Percentiles rank a stretch among this genome's conserved stretches.
phyloP scores from a whole-genome alignment of 1,284 basidiomycete genomes.

The Dichomitus squalens region DNA sequence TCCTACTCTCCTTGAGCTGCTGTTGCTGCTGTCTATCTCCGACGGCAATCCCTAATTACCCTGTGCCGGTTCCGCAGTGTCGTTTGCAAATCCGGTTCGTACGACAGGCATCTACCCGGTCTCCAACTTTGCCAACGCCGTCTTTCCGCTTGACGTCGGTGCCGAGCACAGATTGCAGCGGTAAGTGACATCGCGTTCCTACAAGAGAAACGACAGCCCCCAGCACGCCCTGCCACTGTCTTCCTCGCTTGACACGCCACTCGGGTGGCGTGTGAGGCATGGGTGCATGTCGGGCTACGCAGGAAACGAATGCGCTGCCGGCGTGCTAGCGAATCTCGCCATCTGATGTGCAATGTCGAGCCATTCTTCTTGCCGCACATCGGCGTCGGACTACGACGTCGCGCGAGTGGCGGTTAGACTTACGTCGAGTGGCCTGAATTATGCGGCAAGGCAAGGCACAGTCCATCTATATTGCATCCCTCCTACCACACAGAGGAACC shows the following conservation, averaged over 20 bases:
- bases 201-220: neutral
- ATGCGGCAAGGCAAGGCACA: neutral
- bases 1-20: neutral
- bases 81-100: neutral
- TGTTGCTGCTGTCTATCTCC: neutral
- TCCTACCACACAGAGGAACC: neutral
- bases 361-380: neutral
- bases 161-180: neutral
- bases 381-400: neutral
- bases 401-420: neutral
- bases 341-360: neutral
- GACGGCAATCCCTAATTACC: neutral
- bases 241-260: neutral
- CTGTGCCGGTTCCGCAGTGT: neutral
- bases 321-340: neutral
- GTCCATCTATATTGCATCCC: neutral
- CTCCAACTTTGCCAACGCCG: neutral
- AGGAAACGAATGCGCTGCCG: neutral
- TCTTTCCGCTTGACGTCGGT: neutral
- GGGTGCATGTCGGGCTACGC: neutral
- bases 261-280: neutral
- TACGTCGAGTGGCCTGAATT: constrained; percentile 1
- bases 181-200: neutral
- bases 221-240: neutral
- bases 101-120: neutral